phyloP scores from a whole-genome alignment of 2,329 filamentous ascomycete genomes.

The Venturia effusa region DNA sequence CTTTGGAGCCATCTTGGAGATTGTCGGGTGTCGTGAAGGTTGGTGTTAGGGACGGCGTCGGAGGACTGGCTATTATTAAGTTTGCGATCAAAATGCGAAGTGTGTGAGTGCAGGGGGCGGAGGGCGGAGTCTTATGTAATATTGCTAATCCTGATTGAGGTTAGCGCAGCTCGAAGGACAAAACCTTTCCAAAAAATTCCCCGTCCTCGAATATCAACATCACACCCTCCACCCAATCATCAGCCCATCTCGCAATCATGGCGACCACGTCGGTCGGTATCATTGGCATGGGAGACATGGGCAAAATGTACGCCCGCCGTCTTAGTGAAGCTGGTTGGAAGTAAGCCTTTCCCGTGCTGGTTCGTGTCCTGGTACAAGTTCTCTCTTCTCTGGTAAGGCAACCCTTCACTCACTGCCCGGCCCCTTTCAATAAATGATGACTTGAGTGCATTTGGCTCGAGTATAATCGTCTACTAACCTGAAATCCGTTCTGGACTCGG shows the following conservation, averaged over 20 bases:
- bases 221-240: neutral
- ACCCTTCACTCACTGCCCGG: slow-evolving; percentile 12
- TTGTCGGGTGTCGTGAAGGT: neutral
- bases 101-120: neutral
- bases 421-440: slow-evolving; percentile 68
- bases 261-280: slow-evolving; percentile 71
- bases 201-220: neutral
- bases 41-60: neutral
- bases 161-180: neutral
- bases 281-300: slow-evolving; percentile 99
- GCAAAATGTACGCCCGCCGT: slow-evolving; percentile 89
- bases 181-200: neutral
- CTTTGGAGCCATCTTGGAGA: slow-evolving; percentile 8
- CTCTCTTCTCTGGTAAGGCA: slow-evolving; percentile 24
- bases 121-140: neutral
- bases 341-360: slow-evolving; percentile 45
- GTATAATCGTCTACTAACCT: slow-evolving; percentile 58
- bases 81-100: neutral
- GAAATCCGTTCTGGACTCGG: slow-evolving; percentile 66
- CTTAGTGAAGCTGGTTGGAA: slow-evolving; percentile 92
- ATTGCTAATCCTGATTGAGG: neutral
- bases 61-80: neutral
- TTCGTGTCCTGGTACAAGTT: slow-evolving; percentile 8
- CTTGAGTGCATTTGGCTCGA: slow-evolving; percentile 99
- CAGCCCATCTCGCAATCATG: slow-evolving; percentile 18